Evolutionary conservation across 495 filamentous ascomycete genomes (phyloP).

Genomic region (Daldinia grandis): DNA sequence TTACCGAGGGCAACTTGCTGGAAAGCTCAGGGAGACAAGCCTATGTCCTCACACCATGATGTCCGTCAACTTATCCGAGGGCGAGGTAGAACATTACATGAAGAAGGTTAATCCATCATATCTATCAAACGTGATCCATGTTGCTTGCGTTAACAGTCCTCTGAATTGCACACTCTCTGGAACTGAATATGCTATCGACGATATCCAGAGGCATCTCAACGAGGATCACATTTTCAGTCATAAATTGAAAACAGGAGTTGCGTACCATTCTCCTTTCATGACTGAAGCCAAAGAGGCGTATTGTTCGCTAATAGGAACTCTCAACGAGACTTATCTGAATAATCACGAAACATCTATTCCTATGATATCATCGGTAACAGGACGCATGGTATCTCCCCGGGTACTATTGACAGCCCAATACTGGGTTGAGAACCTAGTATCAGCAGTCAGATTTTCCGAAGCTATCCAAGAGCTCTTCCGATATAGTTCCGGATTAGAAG

Average conservation of each 20-base stretch:
- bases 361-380: not conserved
- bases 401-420: too few relatives aligned
- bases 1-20: constrained; percentile 1
- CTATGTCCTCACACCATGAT: constrained; percentile 48
- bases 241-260: constrained; percentile 45
- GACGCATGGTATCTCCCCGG: too few relatives aligned
- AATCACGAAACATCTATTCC: too few relatives aligned
- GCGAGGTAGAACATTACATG: too few relatives aligned
- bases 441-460: not conserved
- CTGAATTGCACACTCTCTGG: constrained; percentile 55
- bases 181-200: constrained; percentile 42
- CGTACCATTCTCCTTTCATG: constrained; percentile 56
- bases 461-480: not conserved
- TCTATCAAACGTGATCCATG: constrained; percentile 37
- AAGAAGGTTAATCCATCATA: too few relatives aligned
- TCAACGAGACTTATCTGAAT: too few relatives aligned
- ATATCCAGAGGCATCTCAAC: constrained; percentile 44
- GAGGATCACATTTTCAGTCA: too few relatives aligned
- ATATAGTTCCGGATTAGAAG: too few relatives aligned
- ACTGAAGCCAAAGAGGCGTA: too few relatives aligned
- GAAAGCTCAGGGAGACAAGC: not conserved
- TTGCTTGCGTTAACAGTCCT: constrained; percentile 61
- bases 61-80: too few relatives aligned
- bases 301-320: constrained; percentile 17
- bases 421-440: not conserved